phyloP scores from a whole-genome alignment of 805 yeast species.

The Myxozyma nipponensis region DNA sequence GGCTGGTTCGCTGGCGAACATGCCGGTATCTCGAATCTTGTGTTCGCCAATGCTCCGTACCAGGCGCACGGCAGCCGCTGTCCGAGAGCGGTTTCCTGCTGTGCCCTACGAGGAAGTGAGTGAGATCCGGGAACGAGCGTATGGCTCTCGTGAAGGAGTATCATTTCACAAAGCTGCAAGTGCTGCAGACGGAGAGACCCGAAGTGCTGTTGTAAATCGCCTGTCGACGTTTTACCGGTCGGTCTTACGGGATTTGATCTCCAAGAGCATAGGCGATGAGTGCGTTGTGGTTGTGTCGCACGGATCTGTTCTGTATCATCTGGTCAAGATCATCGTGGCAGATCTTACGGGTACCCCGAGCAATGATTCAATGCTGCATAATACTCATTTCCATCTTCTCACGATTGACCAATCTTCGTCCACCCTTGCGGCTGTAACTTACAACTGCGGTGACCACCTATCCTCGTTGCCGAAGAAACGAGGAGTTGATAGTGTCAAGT shows the following conservation, averaged over 20 bases:
- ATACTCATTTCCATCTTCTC: conserved; percentile 16
- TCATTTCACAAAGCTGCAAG: conserved; percentile 1
- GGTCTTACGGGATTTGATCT: background rate
- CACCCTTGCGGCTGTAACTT: background rate
- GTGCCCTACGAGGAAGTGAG: conserved; percentile 7
- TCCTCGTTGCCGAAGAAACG: background rate
- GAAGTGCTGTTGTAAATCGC: conserved; percentile 1
- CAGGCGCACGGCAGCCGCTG: conserved; percentile 15
- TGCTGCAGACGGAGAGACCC: conserved; percentile 7
- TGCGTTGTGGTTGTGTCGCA: conserved; percentile 21
- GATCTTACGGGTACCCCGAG: background rate
- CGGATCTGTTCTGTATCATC: conserved; percentile 6
- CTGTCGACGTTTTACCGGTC: conserved; percentile 6
- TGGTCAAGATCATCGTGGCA: conserved; percentile 5
- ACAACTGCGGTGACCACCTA: background rate
- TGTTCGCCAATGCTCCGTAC: conserved; percentile 15
- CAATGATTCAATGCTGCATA: conserved; percentile 7
- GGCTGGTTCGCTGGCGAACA: background rate
- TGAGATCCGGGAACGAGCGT: conserved; percentile 11
- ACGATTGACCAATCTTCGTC: conserved; percentile 4
- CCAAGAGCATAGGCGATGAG: background rate
- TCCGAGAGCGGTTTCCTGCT: conserved; percentile 2
- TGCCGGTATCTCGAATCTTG: conserved; percentile 2
- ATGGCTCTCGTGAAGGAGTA: conserved; percentile 17
- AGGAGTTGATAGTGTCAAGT: conserved; percentile 2